Conservation (phyloP, 495 filamentous ascomycete genomes). For the Aspergillus ellipticus region DNA sequence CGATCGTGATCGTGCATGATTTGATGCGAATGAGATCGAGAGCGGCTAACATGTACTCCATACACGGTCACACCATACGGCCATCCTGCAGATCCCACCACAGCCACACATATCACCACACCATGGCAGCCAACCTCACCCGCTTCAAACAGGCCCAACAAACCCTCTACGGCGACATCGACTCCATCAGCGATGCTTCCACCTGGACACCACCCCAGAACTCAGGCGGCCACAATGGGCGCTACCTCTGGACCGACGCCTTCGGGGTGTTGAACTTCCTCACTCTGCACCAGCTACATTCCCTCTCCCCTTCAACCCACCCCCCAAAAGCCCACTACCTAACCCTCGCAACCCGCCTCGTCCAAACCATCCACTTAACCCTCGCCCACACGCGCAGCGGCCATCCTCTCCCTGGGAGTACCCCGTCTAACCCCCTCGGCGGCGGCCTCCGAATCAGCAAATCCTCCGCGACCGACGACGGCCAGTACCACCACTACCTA, state of each 20-base stretch:
- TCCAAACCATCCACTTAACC: conserved; percentile 51
- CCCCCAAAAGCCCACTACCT: no score
- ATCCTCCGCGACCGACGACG: conserved; percentile 56
- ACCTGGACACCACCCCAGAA: conserved; percentile 44
- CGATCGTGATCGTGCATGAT: no score
- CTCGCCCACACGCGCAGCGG: conserved; percentile 55
- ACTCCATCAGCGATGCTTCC: conserved; percentile 25
- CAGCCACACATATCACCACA: conserved; percentile 3
- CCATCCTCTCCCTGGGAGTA: conserved; percentile 50
- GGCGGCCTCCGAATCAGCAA: conserved; percentile 67
- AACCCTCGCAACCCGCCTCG: conserved; percentile 48
- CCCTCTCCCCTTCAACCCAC: neutral
- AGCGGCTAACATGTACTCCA: no score
- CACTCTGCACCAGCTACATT: conserved; percentile 50
- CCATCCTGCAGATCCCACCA: no score
- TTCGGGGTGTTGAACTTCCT: conserved; percentile 67
- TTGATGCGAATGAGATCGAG: no score
- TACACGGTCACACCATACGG: no score
- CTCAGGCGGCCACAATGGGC: conserved; percentile 60
- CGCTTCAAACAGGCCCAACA: conserved; percentile 39
- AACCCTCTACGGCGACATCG: conserved; percentile 38
- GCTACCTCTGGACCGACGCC: conserved; percentile 67
- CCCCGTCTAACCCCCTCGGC: conserved; percentile 49
- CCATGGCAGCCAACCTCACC: conserved; percentile 22
- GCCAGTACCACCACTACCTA: conserved; percentile 67